phyloP scores from a whole-genome alignment of 495 filamentous ascomycete genomes.

The Zalerion maritima region DNA sequence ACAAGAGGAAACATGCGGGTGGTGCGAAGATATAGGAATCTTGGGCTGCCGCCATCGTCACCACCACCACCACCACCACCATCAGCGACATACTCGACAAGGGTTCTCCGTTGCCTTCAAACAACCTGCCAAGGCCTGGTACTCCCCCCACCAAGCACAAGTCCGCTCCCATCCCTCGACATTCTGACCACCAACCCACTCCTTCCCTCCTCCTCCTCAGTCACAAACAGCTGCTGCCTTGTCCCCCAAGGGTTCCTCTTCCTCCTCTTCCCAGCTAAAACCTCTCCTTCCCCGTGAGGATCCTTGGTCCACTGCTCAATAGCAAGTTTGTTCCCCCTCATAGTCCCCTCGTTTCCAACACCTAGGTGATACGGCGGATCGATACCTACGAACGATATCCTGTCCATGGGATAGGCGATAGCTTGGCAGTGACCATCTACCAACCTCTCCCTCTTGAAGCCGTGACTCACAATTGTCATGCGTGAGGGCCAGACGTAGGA shows the following conservation, averaged over 20 bases:
- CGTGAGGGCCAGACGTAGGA: conserved; percentile 32
- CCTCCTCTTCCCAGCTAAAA: conserved; percentile 31
- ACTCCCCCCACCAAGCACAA: conserved; percentile 21
- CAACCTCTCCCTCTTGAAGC: conserved; percentile 57
- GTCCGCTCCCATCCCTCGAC: conserved; percentile 15
- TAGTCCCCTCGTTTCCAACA: conserved; percentile 19
- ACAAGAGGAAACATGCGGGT: conserved; percentile 6
- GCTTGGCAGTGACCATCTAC: conserved; percentile 52
- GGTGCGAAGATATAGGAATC: conserved; percentile 11
- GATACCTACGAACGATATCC: conserved; percentile 45
- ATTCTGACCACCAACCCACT: conserved; percentile 18
- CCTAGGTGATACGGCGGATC: conserved; percentile 43
- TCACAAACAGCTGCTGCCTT: conserved; percentile 22
- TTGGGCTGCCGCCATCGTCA: neutral
- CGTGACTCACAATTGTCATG: conserved; percentile 59
- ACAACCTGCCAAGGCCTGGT: too few relatives aligned
- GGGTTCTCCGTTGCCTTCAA: too few relatives aligned
- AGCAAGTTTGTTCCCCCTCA: conserved; percentile 25
- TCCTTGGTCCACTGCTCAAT: conserved; percentile 33
- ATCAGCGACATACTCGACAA: too few relatives aligned
- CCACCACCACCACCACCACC: neutral
- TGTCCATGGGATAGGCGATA: conserved; percentile 36
- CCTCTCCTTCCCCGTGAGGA: conserved; percentile 29
- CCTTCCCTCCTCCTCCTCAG: conserved; percentile 17
- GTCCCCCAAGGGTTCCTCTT: conserved; percentile 34